phyloP scores from a whole-genome alignment of 352 stramenopile species.

The Pythium phragmitis region DNA sequence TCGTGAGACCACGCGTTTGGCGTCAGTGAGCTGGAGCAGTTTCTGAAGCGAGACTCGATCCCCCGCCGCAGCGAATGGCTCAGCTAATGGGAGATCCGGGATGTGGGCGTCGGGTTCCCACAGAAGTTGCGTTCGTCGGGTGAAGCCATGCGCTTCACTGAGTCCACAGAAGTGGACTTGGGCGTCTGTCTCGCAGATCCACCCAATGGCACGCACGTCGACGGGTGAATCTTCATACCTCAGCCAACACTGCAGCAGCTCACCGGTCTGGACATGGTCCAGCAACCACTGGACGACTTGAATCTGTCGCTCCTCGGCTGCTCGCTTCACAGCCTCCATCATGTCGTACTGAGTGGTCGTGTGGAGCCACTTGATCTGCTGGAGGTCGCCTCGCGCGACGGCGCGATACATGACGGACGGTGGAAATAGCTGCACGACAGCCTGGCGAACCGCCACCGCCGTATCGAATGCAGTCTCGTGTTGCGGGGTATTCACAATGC shows the following conservation, averaged over 20 bases:
- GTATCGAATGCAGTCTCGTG: background rate
- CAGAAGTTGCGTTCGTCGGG: background rate
- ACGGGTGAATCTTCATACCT: background rate
- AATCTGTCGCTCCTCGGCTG: background rate
- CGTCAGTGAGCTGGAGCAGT: background rate
- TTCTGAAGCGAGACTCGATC: background rate
- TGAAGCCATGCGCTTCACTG: slow-evolving; percentile 1
- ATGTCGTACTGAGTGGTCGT: background rate
- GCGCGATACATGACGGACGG: background rate
- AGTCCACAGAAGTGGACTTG: slow-evolving; percentile 1
- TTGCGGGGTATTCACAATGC: background rate
- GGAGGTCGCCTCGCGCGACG: background rate
- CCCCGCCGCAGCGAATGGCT: background rate
- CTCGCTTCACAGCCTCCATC: background rate
- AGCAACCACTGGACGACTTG: slow-evolving; percentile 1
- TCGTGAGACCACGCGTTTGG: background rate
- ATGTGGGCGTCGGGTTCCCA: background rate
- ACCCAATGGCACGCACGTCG: background rate
- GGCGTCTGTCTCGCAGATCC: background rate
- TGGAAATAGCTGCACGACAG: background rate
- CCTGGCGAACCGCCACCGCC: background rate
- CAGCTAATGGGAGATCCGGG: background rate
- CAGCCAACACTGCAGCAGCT: background rate
- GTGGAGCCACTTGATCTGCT: slow-evolving; percentile 1
- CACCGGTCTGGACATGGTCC: background rate